Conservation (phyloP, 306 rosid species). For the Urtica urens region DNA sequence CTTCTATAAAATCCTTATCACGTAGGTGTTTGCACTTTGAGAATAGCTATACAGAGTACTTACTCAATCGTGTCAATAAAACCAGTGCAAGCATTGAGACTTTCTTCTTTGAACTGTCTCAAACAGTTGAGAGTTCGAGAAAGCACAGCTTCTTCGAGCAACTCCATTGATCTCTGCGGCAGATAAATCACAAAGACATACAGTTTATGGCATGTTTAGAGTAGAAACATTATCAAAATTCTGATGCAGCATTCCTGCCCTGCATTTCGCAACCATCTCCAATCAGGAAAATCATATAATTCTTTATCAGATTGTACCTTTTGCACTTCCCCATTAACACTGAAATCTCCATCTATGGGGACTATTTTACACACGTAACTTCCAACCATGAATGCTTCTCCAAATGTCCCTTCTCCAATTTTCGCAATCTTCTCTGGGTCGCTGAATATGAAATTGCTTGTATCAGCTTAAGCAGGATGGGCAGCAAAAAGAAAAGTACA, state of each 20-base stretch:
- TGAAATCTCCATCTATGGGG: slow-evolving; percentile 74
- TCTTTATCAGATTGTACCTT: slow-evolving; percentile 44
- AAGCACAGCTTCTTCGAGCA: slow-evolving; percentile 88
- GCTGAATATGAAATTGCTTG: slow-evolving; percentile 29
- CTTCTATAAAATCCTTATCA: neutral
- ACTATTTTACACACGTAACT: slow-evolving; percentile 77
- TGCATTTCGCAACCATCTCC: too few relatives aligned
- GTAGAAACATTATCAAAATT: neutral
- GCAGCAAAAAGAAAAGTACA: neutral
- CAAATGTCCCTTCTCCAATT: slow-evolving; percentile 90
- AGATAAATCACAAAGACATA: slow-evolving; percentile 15
- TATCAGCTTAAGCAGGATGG: slow-evolving; percentile 18
- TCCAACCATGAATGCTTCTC: slow-evolving; percentile 86
- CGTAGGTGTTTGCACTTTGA: slow-evolving; percentile 7
- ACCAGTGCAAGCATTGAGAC: slow-evolving; percentile 43
- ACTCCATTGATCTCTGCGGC: slow-evolving; percentile 65
- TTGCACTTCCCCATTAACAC: slow-evolving; percentile 82
- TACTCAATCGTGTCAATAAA: slow-evolving; percentile 75
- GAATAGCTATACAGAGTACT: slow-evolving; percentile 23
- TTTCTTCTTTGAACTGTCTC: slow-evolving; percentile 33
- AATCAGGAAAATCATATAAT: too few relatives aligned
- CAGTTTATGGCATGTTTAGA: neutral
- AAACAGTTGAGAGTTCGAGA: slow-evolving; percentile 70
- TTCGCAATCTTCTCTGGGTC: slow-evolving; percentile 43
- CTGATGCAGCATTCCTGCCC: neutral